Evolutionary conservation across 331 rosid species (phyloP).

Genomic region (Cydonia oblonga): DNA sequence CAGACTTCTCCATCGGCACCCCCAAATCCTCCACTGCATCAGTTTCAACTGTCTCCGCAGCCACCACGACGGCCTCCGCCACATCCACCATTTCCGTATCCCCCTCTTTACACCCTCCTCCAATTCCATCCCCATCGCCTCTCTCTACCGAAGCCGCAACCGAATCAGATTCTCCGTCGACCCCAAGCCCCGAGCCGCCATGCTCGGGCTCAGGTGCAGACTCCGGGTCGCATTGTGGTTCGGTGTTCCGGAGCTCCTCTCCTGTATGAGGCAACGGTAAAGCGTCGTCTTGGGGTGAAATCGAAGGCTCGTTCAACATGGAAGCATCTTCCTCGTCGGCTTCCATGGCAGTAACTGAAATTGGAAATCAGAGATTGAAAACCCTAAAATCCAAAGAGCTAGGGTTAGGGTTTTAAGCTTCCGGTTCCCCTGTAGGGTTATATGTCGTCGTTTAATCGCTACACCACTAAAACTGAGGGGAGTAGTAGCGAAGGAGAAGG

Average conservation of each 20-base stretch:
- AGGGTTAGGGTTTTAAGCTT: slow-evolving; percentile 27
- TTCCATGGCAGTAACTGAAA: slow-evolving; percentile 16
- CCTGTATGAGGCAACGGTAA: not conserved
- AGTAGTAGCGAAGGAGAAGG: not conserved
- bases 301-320: not conserved
- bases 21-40: not conserved
- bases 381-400: slow-evolving; percentile 7
- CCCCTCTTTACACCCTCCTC: not conserved
- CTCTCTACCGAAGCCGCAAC: not conserved
- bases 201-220: not conserved
- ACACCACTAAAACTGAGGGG: not conserved
- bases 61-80: not conserved
- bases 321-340: slow-evolving; percentile 29
- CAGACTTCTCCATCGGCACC: not conserved
- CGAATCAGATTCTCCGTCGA: not conserved
- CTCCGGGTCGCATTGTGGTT: slow-evolving; percentile 13
- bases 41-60: not conserved
- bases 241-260: slow-evolving; percentile 1
- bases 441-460: not conserved
- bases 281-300: not conserved
- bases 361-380: slow-evolving; percentile 2
- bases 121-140: not conserved
- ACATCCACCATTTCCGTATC: not conserved
- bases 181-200: not conserved
- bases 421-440: slow-evolving; percentile 1